Conservation (phyloP, 176 grass and related monocot species). For the Lolium multiflorum region DNA sequence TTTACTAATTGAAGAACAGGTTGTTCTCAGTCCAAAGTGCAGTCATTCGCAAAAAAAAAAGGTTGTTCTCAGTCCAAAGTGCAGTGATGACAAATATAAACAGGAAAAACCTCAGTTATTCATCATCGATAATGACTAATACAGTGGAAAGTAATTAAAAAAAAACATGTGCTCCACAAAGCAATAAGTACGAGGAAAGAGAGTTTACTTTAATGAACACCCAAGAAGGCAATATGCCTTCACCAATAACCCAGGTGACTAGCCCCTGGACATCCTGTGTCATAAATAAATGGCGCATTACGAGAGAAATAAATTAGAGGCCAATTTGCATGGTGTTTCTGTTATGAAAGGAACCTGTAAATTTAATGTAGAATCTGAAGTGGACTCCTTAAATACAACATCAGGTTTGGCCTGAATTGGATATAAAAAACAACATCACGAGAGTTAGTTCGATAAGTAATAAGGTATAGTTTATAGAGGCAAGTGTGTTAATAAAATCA, state of each 20-base stretch:
- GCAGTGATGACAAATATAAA: not conserved
- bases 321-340: constrained; percentile 19
- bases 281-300: constrained; percentile 38
- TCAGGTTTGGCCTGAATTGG: constrained; percentile 74
- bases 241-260: constrained; percentile 87
- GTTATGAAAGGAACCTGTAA: constrained; percentile 60
- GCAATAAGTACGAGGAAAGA: constrained; percentile 17
- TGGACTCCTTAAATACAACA: constrained; percentile 67
- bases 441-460: not conserved
- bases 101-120: not conserved
- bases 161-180: not conserved
- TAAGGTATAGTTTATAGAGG: not conserved
- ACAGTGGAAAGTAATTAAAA: not conserved
- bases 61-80: too few species aligned
- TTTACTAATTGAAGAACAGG: not conserved
- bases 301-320: not conserved
- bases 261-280: constrained; percentile 86
- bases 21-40: not conserved
- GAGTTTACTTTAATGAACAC: constrained; percentile 86
- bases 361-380: constrained; percentile 67
- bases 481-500: not conserved
- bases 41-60: not conserved
- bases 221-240: constrained; percentile 86
- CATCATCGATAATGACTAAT: not conserved
- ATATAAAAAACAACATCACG: constrained; percentile 11